Base-by-base conservation (phyloP, 2,329 filamentous ascomycete genomes). In the Alternaria atra region DNA sequence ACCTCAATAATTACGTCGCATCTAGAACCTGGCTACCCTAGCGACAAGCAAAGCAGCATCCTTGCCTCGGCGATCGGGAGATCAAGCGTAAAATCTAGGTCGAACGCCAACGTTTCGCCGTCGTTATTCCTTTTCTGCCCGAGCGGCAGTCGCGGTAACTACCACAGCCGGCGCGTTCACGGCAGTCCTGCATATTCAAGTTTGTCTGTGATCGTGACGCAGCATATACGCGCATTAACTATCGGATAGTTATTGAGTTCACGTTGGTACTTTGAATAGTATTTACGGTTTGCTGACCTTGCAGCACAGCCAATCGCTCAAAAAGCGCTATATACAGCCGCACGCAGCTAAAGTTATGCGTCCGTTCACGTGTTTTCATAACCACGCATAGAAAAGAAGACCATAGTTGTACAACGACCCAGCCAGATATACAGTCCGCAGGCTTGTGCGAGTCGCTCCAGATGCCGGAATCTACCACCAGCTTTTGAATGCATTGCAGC, bases 1-100 rank as follows among this genome's bases (percentile, higher is more conserved):
- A 50, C 23, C 13, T 13, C 30, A 25, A 25, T 2, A n/a, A 4
- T 35, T 32, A 20, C 20, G 32, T 50, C 46, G 46, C 46, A 17
- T 48, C 46, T 48, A 23, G 46, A 48, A 48, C 46, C 46, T 34
- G 20, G 46, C 46, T 48, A 34, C 46, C 30, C 46, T 34, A 48
- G 30, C 46, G 30, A 35, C 30, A 23, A 48, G 46, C 30, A 32
- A 23, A 13, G 46, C 46, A 48, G 8, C 17, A 48, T 48, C 46
- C 30, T 35, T 48, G 46, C 20, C 46, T 23, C 17, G 46, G 29
- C 30, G 30, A 25, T 25, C 30, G 30, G 15, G 35, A 13, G 20
- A 34, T 23, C 46, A 34, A 32, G 23, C 30, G 46, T 17, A 48
- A 48, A 35, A 35, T 34, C 46, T 48, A 48, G 46, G 20, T 48